Conservation (phyloP, 257 asterid genomes). For the Ajuga chamaepitys region DNA sequence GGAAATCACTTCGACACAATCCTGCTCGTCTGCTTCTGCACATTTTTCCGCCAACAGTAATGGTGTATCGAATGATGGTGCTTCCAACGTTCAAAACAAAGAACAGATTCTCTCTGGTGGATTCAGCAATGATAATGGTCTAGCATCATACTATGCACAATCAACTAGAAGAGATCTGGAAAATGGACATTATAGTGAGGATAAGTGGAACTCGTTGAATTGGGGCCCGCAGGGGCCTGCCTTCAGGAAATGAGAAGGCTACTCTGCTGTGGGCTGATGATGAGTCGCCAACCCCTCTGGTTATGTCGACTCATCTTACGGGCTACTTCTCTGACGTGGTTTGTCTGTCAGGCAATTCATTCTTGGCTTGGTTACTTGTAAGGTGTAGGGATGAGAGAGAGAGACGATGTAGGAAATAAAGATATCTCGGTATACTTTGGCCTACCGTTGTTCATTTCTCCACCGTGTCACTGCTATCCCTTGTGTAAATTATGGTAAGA, state of each 20-base stretch:
- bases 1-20: conserved; percentile 22
- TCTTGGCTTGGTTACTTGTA: conserved; percentile 82
- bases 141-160: conserved; percentile 19
- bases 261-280: conserved; percentile 6
- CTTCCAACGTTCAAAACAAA: conserved; percentile 18
- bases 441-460: conserved; percentile 17
- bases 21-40: conserved; percentile 44
- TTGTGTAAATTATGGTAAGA: conserved; percentile 16
- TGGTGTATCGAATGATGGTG: conserved; percentile 26
- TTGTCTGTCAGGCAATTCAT: conserved; percentile 79
- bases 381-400: conserved; percentile 21
- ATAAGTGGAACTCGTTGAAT: conserved; percentile 37
- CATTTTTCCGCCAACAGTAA: conserved; percentile 21
- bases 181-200: conserved; percentile 21
- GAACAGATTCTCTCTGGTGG: conserved; percentile 26
- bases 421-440: background rate
- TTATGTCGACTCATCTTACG: background rate
- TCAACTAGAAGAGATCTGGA: conserved; percentile 24
- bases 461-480: conserved; percentile 10
- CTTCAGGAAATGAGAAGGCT: conserved; percentile 34
- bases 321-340: conserved; percentile 22
- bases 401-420: conserved; percentile 5
- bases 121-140: conserved; percentile 16
- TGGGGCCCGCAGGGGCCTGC: conserved; percentile 36
- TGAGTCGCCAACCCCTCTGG: background rate